A percentile compares a stretch with the other conserved stretches of the same genome.
These are phyloP conservation scores for Radiomyces spectabilis DNA, from an alignment of 192 early-diverging fungal genomes.

Conservation along the genomic window DNA sequence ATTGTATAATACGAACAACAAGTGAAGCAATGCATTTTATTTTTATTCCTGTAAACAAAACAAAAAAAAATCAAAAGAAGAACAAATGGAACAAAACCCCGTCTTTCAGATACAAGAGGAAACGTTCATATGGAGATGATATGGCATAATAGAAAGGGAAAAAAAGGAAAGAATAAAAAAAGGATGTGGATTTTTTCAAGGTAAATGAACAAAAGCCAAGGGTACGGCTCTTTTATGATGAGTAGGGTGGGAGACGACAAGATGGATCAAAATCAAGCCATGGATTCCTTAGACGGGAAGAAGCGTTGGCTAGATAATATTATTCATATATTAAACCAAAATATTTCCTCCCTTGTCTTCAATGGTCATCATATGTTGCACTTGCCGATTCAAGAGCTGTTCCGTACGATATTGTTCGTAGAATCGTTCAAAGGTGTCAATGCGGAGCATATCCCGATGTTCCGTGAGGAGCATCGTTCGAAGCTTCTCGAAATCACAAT, in stretches of 20 bases:
- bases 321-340: background rate
- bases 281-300: too few species aligned
- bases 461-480: conserved; percentile 34
- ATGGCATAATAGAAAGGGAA: background rate
- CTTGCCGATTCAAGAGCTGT: conserved; percentile 39
- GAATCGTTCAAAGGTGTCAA: conserved; percentile 43
- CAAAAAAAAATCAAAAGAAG: background rate
- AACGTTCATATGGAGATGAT: background rate
- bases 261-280: background rate
- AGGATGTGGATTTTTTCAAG: too few species aligned
- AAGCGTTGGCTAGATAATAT: background rate
- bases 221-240: too few species aligned
- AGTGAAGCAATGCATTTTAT: too few species aligned
- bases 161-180: background rate
- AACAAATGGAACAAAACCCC: too few species aligned
- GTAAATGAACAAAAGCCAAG: too few species aligned
- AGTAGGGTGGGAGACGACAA: background rate
- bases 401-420: conserved; percentile 56
- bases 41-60: background rate
- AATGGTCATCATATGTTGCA: conserved; percentile 25
- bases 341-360: background rate
- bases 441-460: conserved; percentile 45
- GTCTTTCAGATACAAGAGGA: too few species aligned
- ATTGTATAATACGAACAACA: too few species aligned
- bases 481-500: conserved; percentile 78